Percentiles rank a stretch among this genome's conserved stretches.
Conservation (phyloP, 2,329 filamentous ascomycete genomes). For the Fusarium sp. region DNA sequence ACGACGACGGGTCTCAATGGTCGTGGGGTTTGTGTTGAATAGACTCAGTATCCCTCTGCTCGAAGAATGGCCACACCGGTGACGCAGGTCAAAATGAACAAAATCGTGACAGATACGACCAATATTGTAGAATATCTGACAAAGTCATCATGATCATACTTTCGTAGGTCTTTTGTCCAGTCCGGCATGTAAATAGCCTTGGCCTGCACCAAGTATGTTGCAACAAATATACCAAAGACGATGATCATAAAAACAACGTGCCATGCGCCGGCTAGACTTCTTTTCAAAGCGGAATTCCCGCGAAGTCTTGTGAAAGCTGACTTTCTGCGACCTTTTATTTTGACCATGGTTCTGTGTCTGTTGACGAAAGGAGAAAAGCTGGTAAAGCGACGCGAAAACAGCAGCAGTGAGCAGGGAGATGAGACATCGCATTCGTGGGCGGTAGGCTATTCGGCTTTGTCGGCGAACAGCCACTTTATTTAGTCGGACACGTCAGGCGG, state of each 20-base stretch:
- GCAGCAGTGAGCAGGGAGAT: not conserved
- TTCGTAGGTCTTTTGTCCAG: slow-evolving; percentile 33
- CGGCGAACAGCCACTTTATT: not conserved
- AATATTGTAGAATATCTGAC: slow-evolving; percentile 18
- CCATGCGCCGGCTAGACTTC: slow-evolving; percentile 11
- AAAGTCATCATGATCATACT: slow-evolving; percentile 25
- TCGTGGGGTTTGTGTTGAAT: not conserved
- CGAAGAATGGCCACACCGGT: slow-evolving; percentile 14
- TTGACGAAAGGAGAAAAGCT: not conserved
- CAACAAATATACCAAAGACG: slow-evolving; percentile 16
- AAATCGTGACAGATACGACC: slow-evolving; percentile 5
- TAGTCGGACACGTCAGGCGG: not conserved
- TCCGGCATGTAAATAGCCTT: slow-evolving; percentile 16
- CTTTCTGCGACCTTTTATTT: not conserved
- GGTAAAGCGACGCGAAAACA: not conserved
- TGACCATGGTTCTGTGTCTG: not conserved
- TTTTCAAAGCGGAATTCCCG: not conserved
- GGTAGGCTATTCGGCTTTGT: not conserved
- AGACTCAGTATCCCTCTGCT: not conserved
- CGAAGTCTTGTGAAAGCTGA: not conserved
- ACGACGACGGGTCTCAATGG: not conserved
- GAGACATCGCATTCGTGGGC: not conserved
- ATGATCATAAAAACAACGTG: slow-evolving; percentile 10
- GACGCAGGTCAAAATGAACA: slow-evolving; percentile 9
- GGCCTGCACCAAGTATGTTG: slow-evolving; percentile 16